Percentiles rank a stretch among this genome's conserved stretches.
Conservation (phyloP, 2,329 filamentous ascomycete species). For the Ascochyta pisi region DNA sequence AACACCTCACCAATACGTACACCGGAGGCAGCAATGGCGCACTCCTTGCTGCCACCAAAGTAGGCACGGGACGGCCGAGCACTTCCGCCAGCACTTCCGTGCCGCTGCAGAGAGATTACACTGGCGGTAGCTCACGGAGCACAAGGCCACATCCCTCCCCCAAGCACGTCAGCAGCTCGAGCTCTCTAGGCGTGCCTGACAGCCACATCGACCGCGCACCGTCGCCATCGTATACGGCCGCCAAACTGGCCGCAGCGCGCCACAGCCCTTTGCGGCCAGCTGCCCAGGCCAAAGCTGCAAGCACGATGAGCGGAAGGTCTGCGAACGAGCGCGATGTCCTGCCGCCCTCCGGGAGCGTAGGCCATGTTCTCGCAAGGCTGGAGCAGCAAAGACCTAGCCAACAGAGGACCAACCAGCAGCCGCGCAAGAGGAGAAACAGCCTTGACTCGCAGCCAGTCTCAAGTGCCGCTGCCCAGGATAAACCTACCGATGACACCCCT, state of each 20-base stretch:
- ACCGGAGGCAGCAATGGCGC: constrained; percentile 52
- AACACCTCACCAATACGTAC: constrained; percentile 49
- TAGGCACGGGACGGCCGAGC: constrained; percentile 37
- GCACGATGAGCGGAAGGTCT: constrained; percentile 31
- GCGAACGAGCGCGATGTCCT: constrained; percentile 38
- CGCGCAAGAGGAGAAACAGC: constrained; percentile 26
- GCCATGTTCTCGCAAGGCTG: constrained; percentile 41
- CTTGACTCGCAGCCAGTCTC: constrained; percentile 22
- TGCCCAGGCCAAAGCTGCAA: constrained; percentile 19
- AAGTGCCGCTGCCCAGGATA: constrained; percentile 24
- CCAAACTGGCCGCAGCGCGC: constrained; percentile 67
- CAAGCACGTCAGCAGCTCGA: constrained; percentile 36
- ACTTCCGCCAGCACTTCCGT: constrained; percentile 23
- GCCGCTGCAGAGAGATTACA: constrained; percentile 38
- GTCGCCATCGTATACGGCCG: constrained; percentile 68
- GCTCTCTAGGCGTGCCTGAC: constrained; percentile 39
- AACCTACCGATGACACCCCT: constrained; percentile 61
- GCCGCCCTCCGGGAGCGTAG: constrained; percentile 44
- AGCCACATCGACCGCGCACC: constrained; percentile 32
- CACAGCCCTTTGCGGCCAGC: constrained; percentile 56
- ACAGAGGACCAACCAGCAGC: constrained; percentile 23
- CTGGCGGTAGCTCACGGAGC: constrained; percentile 39
- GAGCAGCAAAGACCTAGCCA: constrained; percentile 30
- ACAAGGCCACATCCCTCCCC: constrained; percentile 31
- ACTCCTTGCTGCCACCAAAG: constrained; percentile 55